These are phyloP conservation scores for Dioscorea dumetorum DNA, from an alignment of 106 monocot species.

Conservation along the genomic window DNA sequence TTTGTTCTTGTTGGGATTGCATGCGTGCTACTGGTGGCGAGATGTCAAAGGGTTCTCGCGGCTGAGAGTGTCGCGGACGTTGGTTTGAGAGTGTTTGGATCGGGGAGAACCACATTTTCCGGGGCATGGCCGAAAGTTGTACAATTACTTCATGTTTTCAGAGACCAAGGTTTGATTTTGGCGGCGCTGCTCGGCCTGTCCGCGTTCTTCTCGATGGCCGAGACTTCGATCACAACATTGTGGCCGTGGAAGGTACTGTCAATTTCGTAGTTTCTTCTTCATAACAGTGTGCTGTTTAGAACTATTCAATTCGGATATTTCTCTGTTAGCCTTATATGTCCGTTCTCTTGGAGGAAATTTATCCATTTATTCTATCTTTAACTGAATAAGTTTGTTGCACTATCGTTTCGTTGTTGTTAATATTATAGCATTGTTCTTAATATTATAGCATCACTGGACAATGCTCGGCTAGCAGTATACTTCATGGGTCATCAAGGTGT, in stretches of 20 bases:
- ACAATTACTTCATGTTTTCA: conserved; percentile 45
- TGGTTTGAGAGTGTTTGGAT: conserved; percentile 5
- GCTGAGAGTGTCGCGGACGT: conserved; percentile 12
- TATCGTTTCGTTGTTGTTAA: too few relatives aligned
- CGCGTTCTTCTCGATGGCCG: conserved; percentile 96
- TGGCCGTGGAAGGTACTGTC: conserved; percentile 93
- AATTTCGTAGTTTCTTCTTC: background rate
- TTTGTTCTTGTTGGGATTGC: conserved; percentile 13
- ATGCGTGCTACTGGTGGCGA: conserved; percentile 17
- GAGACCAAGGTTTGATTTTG: conserved; percentile 68
- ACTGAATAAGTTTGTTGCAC: too few relatives aligned
- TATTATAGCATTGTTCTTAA: too few relatives aligned
- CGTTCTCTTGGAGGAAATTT: background rate
- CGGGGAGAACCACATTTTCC: conserved; percentile 1
- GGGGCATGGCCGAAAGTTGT: conserved; percentile 44
- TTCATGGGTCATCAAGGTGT: too few relatives aligned
- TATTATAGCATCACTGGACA: too few relatives aligned
- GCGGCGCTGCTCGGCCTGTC: conserved; percentile 64
- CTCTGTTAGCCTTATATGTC: background rate
- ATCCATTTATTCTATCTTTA: background rate
- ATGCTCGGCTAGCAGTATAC: too few relatives aligned
- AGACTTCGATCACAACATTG: conserved; percentile 82
- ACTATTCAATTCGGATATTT: background rate
- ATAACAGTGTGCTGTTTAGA: background rate
- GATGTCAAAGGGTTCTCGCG: conserved; percentile 26